These are phyloP conservation scores for Delonix regia DNA, from an alignment of 306 rosid species.

Conservation along the genomic window DNA sequence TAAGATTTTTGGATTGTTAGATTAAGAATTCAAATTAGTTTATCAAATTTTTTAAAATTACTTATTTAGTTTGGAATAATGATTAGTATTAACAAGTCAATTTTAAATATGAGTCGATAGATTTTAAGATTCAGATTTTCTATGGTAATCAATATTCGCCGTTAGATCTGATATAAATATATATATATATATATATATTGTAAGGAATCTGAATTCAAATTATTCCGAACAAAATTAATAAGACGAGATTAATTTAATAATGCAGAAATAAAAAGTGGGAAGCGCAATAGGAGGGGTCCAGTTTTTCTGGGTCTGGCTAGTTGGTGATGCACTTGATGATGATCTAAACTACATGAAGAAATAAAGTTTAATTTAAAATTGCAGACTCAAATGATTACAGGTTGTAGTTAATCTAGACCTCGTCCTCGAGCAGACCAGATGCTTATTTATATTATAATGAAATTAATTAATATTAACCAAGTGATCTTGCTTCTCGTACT, in stretches of 20 bases:
- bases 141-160: no score
- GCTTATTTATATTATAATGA: background rate
- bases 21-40: no score
- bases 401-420: conserved; percentile 14
- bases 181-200: no score
- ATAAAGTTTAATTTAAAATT: background rate
- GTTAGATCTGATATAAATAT: no score
- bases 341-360: background rate
- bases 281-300: background rate
- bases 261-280: background rate
- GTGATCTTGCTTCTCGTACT: background rate
- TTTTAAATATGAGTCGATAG: no score
- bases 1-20: no score
- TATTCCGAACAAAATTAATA: background rate
- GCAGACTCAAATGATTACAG: conserved; percentile 4
- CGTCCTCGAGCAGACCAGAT: background rate
- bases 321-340: conserved; percentile 16
- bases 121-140: no score
- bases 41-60: no score
- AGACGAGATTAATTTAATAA: background rate
- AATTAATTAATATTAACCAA: background rate
- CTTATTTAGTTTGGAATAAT: no score
- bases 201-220: background rate
- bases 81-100: no score
- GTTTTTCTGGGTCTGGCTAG: conserved; percentile 1